These are phyloP conservation scores for Entomortierella lignicola DNA, from an alignment of 192 early-diverging fungal genomes.

Conservation along the genomic window DNA sequence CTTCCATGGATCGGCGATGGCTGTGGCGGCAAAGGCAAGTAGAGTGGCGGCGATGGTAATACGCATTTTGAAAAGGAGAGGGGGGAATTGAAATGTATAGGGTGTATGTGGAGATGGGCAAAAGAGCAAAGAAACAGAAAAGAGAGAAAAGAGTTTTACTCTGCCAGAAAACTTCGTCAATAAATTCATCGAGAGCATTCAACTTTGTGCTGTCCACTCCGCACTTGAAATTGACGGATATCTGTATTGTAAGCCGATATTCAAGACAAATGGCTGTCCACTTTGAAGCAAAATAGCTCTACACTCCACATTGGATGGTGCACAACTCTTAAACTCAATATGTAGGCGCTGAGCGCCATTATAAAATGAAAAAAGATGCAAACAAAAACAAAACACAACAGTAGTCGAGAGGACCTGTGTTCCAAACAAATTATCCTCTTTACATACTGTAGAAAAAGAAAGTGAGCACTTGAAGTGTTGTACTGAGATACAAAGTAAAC, in stretches of 20 bases:
- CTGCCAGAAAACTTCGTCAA: neutral
- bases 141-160: neutral
- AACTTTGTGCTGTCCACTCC: neutral
- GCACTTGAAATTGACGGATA: neutral
- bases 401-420: conserved; percentile 9
- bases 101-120: conserved; percentile 30
- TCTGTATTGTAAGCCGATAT: conserved; percentile 2
- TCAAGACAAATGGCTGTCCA: neutral
- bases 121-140: conserved; percentile 45
- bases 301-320: neutral
- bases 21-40: conserved; percentile 24
- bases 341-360: neutral
- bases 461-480: no score
- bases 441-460: no score
- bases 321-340: neutral
- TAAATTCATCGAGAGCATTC: no score
- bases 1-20: conserved; percentile 33
- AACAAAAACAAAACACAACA: neutral
- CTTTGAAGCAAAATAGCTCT: neutral
- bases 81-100: neutral
- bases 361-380: neutral
- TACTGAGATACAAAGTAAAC: no score
- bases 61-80: conserved; percentile 28
- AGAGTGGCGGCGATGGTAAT: conserved; percentile 21
- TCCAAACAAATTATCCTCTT: conserved; percentile 7